Evolutionary conservation across 1,284 basidiomycete genomes (phyloP), one percentile per base, ranked within the genome.

Genomic region (Heterobasidion irregulare): DNA sequence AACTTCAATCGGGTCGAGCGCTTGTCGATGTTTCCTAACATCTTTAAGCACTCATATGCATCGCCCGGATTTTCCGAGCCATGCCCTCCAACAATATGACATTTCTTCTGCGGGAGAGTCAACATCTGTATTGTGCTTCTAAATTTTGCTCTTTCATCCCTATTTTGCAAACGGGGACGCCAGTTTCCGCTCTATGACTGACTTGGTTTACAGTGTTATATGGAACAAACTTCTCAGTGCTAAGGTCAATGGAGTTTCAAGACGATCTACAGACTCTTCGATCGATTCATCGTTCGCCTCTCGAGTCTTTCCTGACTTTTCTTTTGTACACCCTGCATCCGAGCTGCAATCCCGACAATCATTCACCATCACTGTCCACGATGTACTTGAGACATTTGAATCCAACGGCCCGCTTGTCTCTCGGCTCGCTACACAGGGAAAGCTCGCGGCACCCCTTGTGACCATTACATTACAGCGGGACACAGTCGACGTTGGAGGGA

Each of bases 401-500:
- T 8, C 47, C 47, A 15, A 49, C 47, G 47, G 47, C 16, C 68
- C 68, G 33, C 60, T 69, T n/a, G 53, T 68, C 36, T 56, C 52
- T 13, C 41, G 52, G 18, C 43, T 53, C 19, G 16, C 33, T 18
- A 26, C 19, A 16, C 13, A 32, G 3, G 18, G 34, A 16, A 16
- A 19, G 15, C 44, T 53, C 43, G 9, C 44, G 10, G 6, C 18
- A 10, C 50, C 53, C 34, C 36, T 48, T 36, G 38, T 52, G 9
- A 16, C 67, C 15, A 68, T 68, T 33, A 66, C 68, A 6, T 62
- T 76, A 5, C 74, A 75, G 57, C 70, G 74, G 32, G 69, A 72
- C 55, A 66, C 69, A 13, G 56, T 73, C 46, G 66, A 72, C 41
- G 59, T 71, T 47, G 67, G 68, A n/a, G 69, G 67, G 12, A 65